Evolutionary conservation across 768 basidiomycete species (phyloP).

Genomic region (Kwoniella sp.): DNA sequence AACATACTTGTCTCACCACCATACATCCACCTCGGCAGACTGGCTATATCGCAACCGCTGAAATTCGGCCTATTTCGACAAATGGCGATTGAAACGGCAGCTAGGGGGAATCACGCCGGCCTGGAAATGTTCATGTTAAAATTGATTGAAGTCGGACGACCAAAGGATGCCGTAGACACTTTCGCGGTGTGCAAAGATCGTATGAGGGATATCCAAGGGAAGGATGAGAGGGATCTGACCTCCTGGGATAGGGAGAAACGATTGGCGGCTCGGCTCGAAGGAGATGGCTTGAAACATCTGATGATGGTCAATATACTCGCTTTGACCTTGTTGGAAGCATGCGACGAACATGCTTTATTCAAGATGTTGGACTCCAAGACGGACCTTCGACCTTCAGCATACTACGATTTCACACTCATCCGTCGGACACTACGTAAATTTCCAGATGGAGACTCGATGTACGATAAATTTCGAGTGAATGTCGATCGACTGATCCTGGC

Average conservation of each 20-base stretch:
- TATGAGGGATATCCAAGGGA: slow-evolving; percentile 25
- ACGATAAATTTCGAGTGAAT: slow-evolving; percentile 10
- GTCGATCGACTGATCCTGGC: slow-evolving; percentile 17
- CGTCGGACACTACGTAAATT: slow-evolving; percentile 2
- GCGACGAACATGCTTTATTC: slow-evolving; percentile 18
- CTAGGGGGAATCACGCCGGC: slow-evolving; percentile 17
- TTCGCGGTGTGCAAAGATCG: slow-evolving; percentile 14
- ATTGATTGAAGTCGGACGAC: slow-evolving; percentile 19
- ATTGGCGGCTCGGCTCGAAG: slow-evolving; percentile 22
- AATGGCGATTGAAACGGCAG: slow-evolving; percentile 22
- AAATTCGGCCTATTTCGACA: slow-evolving; percentile 13
- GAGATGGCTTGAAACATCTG: slow-evolving; percentile 11
- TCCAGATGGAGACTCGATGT: not conserved
- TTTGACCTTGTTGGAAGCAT: slow-evolving; percentile 14
- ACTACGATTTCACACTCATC: slow-evolving; percentile 14
- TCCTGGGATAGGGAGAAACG: slow-evolving; percentile 21
- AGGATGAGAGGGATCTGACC: slow-evolving; percentile 16
- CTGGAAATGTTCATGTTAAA: slow-evolving; percentile 20
- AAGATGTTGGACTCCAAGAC: slow-evolving; percentile 14
- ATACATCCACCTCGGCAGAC: slow-evolving; percentile 12
- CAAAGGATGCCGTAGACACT: slow-evolving; percentile 11
- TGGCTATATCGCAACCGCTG: slow-evolving; percentile 9
- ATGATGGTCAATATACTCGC: slow-evolving; percentile 19
- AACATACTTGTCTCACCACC: not conserved
- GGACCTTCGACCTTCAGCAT: slow-evolving; percentile 12